A percentile compares a stretch with the other conserved stretches of the same genome.
Conservation (phyloP, 139 green algal genomes). For the Chlorella sp. region DNA sequence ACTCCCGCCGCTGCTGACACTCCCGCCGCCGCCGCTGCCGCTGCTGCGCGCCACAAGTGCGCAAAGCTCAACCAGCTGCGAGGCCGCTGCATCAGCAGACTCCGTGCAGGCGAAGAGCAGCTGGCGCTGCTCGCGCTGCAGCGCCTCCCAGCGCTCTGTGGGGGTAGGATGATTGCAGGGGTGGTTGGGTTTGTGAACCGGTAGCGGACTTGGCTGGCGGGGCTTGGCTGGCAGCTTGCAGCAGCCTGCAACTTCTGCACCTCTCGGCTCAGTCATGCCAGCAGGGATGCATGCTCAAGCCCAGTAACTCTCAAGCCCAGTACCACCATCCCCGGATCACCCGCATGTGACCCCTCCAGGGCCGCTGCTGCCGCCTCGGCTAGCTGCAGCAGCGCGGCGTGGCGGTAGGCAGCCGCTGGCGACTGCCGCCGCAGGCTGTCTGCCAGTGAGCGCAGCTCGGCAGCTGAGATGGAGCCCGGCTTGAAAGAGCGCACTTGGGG, state of each 20-base stretch:
- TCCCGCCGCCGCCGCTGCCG: neutral
- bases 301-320: too few relatives aligned
- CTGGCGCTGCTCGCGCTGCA: constrained; percentile 47
- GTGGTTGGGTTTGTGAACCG: too few relatives aligned
- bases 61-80: constrained; percentile 52
- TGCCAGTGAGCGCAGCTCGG: constrained; percentile 58
- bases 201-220: too few relatives aligned
- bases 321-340: neutral
- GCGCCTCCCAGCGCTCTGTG: constrained; percentile 50
- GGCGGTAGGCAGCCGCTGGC: constrained; percentile 41
- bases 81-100: constrained; percentile 9
- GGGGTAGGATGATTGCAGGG: too few relatives aligned
- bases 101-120: constrained; percentile 39
- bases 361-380: constrained; percentile 52
- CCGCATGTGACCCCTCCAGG: neutral
- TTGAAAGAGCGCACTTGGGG: constrained; percentile 30
- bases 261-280: too few relatives aligned
- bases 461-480: constrained; percentile 45
- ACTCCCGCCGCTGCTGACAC: neutral
- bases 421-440: constrained; percentile 37
- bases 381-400: constrained; percentile 56
- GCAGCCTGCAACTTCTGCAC: too few relatives aligned
- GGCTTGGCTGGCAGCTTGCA: too few relatives aligned
- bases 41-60: neutral
- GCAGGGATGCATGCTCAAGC: too few relatives aligned